These are phyloP conservation scores for Naegleria lovaniensis DNA, from an alignment of 208 protist genomes.

Conservation along the genomic window DNA sequence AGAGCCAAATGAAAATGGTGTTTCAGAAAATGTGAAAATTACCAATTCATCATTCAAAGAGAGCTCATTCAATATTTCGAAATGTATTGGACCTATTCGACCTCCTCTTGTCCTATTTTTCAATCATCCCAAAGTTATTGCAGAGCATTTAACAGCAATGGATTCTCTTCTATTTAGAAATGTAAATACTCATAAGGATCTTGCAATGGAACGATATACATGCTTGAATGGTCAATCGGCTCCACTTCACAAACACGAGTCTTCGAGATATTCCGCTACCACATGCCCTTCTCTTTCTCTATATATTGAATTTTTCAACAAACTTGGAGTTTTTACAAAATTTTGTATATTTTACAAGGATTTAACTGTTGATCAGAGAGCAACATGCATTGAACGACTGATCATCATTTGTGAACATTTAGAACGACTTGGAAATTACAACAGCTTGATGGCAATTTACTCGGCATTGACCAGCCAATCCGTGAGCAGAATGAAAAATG, in stretches of 20 bases:
- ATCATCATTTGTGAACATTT: neutral
- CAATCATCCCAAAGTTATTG: neutral
- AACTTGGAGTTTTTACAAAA: neutral
- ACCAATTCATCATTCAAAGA: neutral
- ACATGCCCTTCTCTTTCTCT: neutral
- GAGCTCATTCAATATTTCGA: neutral
- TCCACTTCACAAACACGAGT: neutral
- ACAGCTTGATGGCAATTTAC: neutral
- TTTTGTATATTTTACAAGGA: neutral
- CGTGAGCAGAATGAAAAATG: neutral
- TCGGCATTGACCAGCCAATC: neutral
- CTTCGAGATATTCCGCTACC: neutral
- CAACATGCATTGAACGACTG: neutral
- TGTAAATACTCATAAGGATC: neutral
- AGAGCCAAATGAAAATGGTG: neutral
- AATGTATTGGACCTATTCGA: neutral
- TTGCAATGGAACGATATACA: neutral
- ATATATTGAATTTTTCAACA: neutral
- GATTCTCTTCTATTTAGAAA: neutral
- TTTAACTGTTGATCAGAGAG: neutral
- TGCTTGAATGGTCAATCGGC: neutral
- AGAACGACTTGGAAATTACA: neutral
- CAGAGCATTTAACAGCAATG: neutral
- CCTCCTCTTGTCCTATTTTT: neutral
- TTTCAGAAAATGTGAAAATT: neutral